Percentiles rank a stretch among this genome's conserved stretches.
Evolutionary conservation across 2,329 filamentous ascomycete genomes (phyloP).

Genomic region (Zymoseptoria ardabiliae): DNA sequence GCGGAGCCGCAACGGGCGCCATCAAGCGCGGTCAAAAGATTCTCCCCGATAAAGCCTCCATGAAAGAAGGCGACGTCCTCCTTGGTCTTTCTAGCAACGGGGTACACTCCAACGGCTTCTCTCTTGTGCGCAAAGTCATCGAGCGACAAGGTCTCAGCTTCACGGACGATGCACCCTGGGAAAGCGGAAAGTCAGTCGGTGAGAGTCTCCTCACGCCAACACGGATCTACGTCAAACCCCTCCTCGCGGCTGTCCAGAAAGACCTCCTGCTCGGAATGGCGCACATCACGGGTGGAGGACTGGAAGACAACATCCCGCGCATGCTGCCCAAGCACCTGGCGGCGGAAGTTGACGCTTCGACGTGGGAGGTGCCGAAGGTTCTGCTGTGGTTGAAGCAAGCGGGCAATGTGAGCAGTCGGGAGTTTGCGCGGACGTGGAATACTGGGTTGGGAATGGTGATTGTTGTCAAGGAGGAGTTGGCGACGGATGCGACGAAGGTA

Average conservation of each 20-base stretch:
- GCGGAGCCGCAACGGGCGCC: slow-evolving; percentile 81
- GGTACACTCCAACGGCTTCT: slow-evolving; percentile 95
- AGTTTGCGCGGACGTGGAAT: slow-evolving; percentile 94
- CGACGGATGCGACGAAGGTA: slow-evolving; percentile 50
- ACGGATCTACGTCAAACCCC: slow-evolving; percentile 75
- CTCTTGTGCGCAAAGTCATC: slow-evolving; percentile 85
- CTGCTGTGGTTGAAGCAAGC: slow-evolving; percentile 78
- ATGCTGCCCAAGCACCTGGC: slow-evolving; percentile 76
- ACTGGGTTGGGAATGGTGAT: slow-evolving; percentile 91
- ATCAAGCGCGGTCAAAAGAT: slow-evolving; percentile 59
- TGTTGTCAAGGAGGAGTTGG: slow-evolving; percentile 63
- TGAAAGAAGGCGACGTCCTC: slow-evolving; percentile 76
- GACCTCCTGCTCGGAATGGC: slow-evolving; percentile 80
- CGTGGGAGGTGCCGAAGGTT: slow-evolving; percentile 70
- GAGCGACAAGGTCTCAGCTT: slow-evolving; percentile 67
- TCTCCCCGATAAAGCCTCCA: slow-evolving; percentile 67
- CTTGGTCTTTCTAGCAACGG: slow-evolving; percentile 80
- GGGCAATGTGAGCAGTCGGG: slow-evolving; percentile 62
- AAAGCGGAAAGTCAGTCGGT: slow-evolving; percentile 56
- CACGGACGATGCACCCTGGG: slow-evolving; percentile 70
- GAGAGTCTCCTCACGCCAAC: slow-evolving; percentile 79
- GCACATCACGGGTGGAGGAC: slow-evolving; percentile 92
- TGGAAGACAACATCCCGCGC: slow-evolving; percentile 88
- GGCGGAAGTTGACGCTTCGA: slow-evolving; percentile 69
- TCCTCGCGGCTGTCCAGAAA: slow-evolving; percentile 54